These are phyloP conservation scores for Hirsutella rhossiliensis DNA, from an alignment of 2,329 filamentous ascomycete genomes.

Conservation along the genomic window DNA sequence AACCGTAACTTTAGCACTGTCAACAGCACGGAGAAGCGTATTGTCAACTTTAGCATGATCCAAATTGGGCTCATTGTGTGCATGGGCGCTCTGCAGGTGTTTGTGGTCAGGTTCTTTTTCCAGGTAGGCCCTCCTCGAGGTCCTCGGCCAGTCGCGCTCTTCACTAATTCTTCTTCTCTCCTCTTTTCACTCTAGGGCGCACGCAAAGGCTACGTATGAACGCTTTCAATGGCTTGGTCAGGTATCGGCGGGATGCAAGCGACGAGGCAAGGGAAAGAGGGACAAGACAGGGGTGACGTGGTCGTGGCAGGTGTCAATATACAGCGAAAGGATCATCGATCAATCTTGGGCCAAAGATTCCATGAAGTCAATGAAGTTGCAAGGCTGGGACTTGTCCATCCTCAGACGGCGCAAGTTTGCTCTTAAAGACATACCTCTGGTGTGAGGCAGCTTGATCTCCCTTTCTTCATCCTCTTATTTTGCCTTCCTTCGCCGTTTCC, in stretches of 20 bases:
- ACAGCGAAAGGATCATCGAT: neutral
- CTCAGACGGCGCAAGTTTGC: too few relatives aligned
- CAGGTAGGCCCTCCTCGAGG: constrained; percentile 44
- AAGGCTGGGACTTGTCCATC: neutral
- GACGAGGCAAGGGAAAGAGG: neutral
- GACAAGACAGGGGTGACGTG: neutral
- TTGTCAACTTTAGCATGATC: constrained; percentile 94
- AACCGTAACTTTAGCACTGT: constrained; percentile 99
- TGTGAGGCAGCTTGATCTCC: too few relatives aligned
- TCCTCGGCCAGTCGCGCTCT: neutral
- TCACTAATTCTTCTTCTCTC: neutral
- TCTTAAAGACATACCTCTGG: too few relatives aligned
- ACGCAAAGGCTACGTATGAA: constrained; percentile 57
- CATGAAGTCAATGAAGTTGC: neutral
- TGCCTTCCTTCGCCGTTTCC: too few relatives aligned
- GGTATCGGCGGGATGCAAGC: neutral
- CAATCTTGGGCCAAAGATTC: neutral
- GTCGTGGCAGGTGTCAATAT: neutral
- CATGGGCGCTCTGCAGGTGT: constrained; percentile 95
- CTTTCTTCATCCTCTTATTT: too few relatives aligned
- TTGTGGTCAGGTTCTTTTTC: constrained; percentile 98
- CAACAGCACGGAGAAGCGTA: constrained; percentile 85
- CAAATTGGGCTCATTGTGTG: constrained; percentile 84
- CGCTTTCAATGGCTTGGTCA: neutral
- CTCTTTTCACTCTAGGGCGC: constrained; percentile 35